Base-by-base conservation (phyloP, 202 grass and related monocot genomes). In the Schoenoplectus triqueter region DNA sequence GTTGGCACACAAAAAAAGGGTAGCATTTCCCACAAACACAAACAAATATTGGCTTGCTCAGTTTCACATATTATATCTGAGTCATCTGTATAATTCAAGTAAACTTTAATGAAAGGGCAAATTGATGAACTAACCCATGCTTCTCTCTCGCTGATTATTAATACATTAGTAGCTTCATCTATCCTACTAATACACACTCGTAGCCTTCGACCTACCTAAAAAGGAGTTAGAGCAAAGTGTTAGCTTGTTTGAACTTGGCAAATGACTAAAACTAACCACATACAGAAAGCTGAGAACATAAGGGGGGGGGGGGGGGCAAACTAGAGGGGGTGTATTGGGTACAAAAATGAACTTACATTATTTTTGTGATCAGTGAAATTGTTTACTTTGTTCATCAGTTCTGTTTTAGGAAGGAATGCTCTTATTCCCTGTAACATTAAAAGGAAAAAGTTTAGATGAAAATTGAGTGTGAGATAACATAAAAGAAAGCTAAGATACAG, bases 121-220 rank as follows among this genome's bases (percentile, higher is more conserved):
- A 73, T 45, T 20, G 87, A 66, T 85, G 62, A 56, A 91, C 91
- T n/a, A 83, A 95, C 93, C 91, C 96, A 98, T 72, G 90, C 96
- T 92, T 93, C 86, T 94, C 90, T 95, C 85, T 94, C 93, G 3
- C 96, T 95, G 85, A 98, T 91, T 88, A 98, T 91, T 84, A 95
- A 83, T 86, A 64, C 93, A 84, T 95, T 93, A 47, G 87, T 94
- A 64, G 88, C 88, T 85, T 94, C 91, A 81, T 94, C 80, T 6
- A 95, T 91, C 70, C 73, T 94, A 73, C 18, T 89, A 91, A 98
- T 89, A 59, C 87, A 87, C 48, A 95, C 90, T 56, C 71, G 61
- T 14, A 92, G 89, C 68, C 52, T 89, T 80, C 82, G 71, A 65
- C 90, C 87, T 76, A 95, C 90, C 93, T 94, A 47, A 44, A 86